These are phyloP conservation scores for Dryadomyces sulphureus DNA, from an alignment of 2,329 filamentous ascomycete genomes.

Conservation along the genomic window DNA sequence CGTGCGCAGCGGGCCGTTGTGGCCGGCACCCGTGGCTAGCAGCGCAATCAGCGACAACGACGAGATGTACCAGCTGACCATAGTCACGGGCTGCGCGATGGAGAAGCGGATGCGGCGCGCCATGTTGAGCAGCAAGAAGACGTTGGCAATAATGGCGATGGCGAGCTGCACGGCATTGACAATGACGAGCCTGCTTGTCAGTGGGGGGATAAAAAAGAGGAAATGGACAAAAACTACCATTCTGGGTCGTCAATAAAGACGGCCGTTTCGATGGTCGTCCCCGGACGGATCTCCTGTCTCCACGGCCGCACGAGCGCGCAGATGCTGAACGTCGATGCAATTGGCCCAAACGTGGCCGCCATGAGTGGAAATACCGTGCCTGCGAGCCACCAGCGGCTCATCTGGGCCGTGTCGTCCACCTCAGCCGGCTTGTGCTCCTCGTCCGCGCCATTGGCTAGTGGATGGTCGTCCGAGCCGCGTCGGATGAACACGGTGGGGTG, in stretches of 20 bases:
- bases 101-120: constrained; percentile 65
- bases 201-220: background rate
- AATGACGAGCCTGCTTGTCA: constrained; percentile 41
- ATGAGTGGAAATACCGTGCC: constrained; percentile 59
- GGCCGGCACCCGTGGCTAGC: constrained; percentile 43
- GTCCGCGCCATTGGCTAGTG: no score
- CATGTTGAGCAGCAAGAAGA: constrained; percentile 79
- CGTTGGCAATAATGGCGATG: constrained; percentile 63
- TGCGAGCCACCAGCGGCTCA: constrained; percentile 49
- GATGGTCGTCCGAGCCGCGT: no score
- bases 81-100: constrained; percentile 70
- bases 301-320: constrained; percentile 72
- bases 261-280: constrained; percentile 32
- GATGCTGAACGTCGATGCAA: constrained; percentile 79
- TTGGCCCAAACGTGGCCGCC: constrained; percentile 69
- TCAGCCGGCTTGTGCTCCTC: background rate
- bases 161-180: constrained; percentile 67
- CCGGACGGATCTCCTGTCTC: constrained; percentile 43
- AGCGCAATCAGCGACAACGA: constrained; percentile 53
- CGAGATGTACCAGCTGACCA: constrained; percentile 61
- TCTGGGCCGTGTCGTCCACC: background rate
- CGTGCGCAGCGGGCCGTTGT: constrained; percentile 26
- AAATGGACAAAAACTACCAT: constrained; percentile 35
- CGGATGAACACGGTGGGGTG: background rate
- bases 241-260: constrained; percentile 47